Percentiles rank a stretch among this genome's conserved stretches.
Conservation (phyloP, 1,139 yeast genomes). For the Magnusiomyces starmeri region DNA sequence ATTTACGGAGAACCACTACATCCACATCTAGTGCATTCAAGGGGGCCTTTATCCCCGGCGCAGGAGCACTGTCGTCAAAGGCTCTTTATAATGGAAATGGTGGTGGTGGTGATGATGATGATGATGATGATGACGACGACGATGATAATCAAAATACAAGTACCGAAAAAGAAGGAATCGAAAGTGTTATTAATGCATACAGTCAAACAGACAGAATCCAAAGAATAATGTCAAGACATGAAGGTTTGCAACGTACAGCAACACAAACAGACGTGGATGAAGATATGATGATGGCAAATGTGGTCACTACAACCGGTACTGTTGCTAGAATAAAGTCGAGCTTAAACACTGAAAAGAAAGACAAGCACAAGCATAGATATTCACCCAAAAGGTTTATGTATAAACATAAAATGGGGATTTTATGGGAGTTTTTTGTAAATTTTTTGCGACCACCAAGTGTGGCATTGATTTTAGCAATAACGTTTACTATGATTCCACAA, state of each 20-base stretch:
- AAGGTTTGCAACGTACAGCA: neutral
- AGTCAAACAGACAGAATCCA: conserved; percentile 4
- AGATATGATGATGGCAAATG: neutral
- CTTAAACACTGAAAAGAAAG: neutral
- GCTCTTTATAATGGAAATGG: neutral
- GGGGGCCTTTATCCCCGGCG: conserved; percentile 1
- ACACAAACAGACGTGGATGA: neutral
- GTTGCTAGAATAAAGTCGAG: neutral
- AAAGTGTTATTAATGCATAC: conserved; percentile 4
- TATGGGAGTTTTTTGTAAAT: conserved; percentile 43
- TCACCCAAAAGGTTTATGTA: conserved; percentile 2
- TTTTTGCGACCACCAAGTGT: conserved; percentile 67
- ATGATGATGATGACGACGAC: conserved; percentile 1
- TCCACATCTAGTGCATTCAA: neutral
- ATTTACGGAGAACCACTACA: neutral
- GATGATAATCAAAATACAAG: neutral
- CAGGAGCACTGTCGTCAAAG: neutral
- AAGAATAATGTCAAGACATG: neutral
- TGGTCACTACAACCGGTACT: neutral
- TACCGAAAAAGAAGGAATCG: neutral
- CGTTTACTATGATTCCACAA: conserved; percentile 79
- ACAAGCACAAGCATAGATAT: neutral
- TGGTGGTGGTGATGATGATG: conserved; percentile 1
- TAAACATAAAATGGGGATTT: conserved; percentile 21
- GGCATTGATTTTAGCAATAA: conserved; percentile 53